Conservation (phyloP, 2,329 filamentous ascomycete species). For the Chalara sp. region DNA sequence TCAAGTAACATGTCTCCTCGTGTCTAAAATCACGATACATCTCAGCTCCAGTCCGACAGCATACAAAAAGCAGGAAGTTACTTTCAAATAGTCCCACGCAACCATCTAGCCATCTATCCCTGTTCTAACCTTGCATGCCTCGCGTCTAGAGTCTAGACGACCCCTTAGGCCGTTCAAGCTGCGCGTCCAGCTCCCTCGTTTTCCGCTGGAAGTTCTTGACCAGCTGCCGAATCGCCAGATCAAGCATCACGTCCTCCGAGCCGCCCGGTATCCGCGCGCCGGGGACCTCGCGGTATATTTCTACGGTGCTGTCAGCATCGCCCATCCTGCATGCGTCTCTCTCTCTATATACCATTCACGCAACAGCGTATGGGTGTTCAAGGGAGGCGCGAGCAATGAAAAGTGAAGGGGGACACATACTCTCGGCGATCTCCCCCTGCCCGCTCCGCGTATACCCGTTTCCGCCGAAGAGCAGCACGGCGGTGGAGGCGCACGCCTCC, state of each 20-base stretch:
- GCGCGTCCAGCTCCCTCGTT: slow-evolving; percentile 37
- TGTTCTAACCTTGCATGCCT: background rate
- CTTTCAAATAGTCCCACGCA: too few relatives aligned
- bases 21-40: too few relatives aligned
- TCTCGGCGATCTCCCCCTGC: slow-evolving; percentile 64
- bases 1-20: too few relatives aligned
- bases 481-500: slow-evolving; percentile 63
- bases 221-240: slow-evolving; percentile 62
- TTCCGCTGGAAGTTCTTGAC: slow-evolving; percentile 61
- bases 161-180: slow-evolving; percentile 16
- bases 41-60: too few relatives aligned
- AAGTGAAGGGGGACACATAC: slow-evolving; percentile 36
- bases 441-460: slow-evolving; percentile 65
- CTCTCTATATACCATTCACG: too few relatives aligned
- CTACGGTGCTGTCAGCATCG: slow-evolving; percentile 25
- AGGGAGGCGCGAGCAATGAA: too few relatives aligned
- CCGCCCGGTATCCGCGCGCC: slow-evolving; percentile 59
- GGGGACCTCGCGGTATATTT: slow-evolving; percentile 57
- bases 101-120: too few relatives aligned
- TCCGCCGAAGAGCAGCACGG: slow-evolving; percentile 66
- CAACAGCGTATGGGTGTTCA: too few relatives aligned
- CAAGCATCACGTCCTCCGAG: slow-evolving; percentile 66
- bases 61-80: too few relatives aligned
- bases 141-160: slow-evolving; percentile 35
- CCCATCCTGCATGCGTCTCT: too few relatives aligned